Evolutionary conservation across 768 basidiomycete species (phyloP).

Genomic region (Auriscalpium orientale): DNA sequence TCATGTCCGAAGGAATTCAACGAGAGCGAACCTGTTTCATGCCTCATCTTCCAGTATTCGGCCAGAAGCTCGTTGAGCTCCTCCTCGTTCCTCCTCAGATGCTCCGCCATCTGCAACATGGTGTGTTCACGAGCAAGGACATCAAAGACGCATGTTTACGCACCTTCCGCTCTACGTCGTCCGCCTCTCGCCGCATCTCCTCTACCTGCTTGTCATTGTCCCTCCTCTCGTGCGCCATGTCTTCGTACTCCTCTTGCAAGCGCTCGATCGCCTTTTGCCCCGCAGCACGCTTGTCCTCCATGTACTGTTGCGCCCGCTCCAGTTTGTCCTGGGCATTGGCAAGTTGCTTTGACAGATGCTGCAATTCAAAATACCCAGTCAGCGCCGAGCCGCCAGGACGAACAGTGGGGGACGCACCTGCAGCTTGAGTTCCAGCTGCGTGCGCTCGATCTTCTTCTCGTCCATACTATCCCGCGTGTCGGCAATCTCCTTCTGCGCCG

Average conservation of each 20-base stretch:
- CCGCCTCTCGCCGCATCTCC: constrained; percentile 64
- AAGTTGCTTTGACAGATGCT: constrained; percentile 81
- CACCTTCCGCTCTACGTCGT: constrained; percentile 62
- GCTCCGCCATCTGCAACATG: constrained; percentile 59
- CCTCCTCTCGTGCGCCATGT: constrained; percentile 67
- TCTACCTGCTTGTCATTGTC: constrained; percentile 77
- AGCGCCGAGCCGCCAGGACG: not conserved
- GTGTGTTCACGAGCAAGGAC: not conserved
- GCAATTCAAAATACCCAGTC: not conserved
- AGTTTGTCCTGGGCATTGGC: constrained; percentile 79
- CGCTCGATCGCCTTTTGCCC: constrained; percentile 68
- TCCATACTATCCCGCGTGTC: constrained; percentile 64
- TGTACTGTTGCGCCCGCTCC: constrained; percentile 68
- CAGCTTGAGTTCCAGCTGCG: constrained; percentile 56
- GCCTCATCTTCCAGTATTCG: constrained; percentile 78
- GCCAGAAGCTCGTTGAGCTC: constrained; percentile 76
- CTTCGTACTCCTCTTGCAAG: constrained; percentile 70
- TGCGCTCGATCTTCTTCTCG: constrained; percentile 67
- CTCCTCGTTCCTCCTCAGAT: constrained; percentile 62
- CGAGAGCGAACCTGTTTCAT: constrained; percentile 53
- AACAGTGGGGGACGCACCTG: constrained; percentile 40
- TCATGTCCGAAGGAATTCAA: not conserved
- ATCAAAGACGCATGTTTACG: not conserved
- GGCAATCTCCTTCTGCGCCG: constrained; percentile 56
- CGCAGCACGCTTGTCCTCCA: constrained; percentile 71